A percentile compares a stretch with the other conserved stretches of the same genome.
phyloP scores from a whole-genome alignment of 257 asterid species.

The Salvia splendens region DNA sequence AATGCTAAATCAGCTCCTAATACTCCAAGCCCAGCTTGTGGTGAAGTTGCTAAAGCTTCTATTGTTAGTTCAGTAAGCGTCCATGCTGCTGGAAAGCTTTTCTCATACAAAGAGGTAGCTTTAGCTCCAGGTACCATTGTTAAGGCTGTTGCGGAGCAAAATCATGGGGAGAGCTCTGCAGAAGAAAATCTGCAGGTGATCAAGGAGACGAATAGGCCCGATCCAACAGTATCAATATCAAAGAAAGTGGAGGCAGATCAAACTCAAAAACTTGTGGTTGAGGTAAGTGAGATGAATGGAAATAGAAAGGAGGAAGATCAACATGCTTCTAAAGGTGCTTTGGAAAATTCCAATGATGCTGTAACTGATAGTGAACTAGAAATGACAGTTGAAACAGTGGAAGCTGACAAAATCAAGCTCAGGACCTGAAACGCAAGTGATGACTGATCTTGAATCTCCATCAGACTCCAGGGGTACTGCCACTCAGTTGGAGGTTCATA shows the following conservation, averaged over 20 bases:
- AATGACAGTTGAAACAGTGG: conserved; percentile 36
- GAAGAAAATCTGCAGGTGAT: conserved; percentile 38
- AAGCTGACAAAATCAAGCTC: conserved; percentile 29
- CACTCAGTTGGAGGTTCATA: conserved; percentile 34
- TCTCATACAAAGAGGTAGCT: conserved; percentile 91
- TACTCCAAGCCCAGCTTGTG: conserved; percentile 52
- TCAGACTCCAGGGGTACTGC: conserved; percentile 33
- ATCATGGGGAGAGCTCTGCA: conserved; percentile 39
- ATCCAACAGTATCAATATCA: conserved; percentile 29
- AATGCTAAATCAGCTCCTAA: conserved; percentile 57
- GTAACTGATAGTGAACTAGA: conserved; percentile 31
- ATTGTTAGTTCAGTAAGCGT: conserved; percentile 56
- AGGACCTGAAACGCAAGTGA: conserved; percentile 37
- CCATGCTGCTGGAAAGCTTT: conserved; percentile 73
- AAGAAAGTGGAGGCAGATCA: conserved; percentile 40
- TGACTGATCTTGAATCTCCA: conserved; percentile 30
- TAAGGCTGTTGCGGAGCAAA: conserved; percentile 65
- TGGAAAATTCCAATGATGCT: conserved; percentile 37
- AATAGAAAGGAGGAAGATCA: conserved; percentile 39
- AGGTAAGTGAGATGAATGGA: conserved; percentile 33
- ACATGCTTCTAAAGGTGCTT: conserved; percentile 29
- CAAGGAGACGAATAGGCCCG: conserved; percentile 35
- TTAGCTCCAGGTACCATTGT: conserved; percentile 86
- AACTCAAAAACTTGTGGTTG: conserved; percentile 34
- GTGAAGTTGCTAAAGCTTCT: conserved; percentile 55